Percentiles rank a stretch among this genome's conserved stretches.
Evolutionary conservation across 2,329 filamentous ascomycete genomes (phyloP).

Genomic region (Phialophora tarda): DNA sequence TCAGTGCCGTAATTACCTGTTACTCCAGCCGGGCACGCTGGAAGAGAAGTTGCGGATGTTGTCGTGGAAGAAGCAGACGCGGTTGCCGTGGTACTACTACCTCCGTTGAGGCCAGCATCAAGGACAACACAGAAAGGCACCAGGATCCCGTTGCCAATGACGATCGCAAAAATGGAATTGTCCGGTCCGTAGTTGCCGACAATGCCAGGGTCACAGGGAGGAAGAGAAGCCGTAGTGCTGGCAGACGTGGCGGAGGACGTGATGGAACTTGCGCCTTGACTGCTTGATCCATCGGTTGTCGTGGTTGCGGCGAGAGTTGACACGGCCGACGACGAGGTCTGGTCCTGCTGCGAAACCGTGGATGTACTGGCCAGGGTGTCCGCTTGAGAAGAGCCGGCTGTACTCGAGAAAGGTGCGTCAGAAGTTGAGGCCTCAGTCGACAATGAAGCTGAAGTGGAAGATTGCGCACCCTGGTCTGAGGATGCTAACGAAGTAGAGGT

Average conservation of each 20-base stretch:
- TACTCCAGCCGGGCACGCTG: neutral
- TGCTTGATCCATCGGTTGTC: neutral
- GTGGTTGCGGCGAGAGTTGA: neutral
- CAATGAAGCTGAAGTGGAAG: no score
- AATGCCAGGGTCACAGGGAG: neutral
- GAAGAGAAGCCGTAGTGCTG: neutral
- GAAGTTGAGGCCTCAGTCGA: no score
- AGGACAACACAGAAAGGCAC: slow-evolving; percentile 1
- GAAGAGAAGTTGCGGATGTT: neutral
- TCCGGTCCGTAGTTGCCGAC: neutral
- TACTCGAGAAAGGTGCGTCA: no score
- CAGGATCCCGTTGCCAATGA: neutral
- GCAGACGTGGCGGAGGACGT: neutral
- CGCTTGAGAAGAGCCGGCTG: neutral
- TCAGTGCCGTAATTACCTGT: neutral
- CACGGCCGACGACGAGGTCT: neutral
- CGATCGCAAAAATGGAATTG: slow-evolving; percentile 1
- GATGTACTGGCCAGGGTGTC: neutral
- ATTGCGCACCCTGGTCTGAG: no score
- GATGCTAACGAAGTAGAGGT: no score
- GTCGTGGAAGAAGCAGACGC: neutral
- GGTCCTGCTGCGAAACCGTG: neutral
- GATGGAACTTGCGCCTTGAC: neutral
- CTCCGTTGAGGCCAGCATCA: neutral
- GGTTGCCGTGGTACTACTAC: neutral